phyloP scores from a whole-genome alignment of 2,329 filamentous ascomycete species.

The Epichloe baconii region DNA sequence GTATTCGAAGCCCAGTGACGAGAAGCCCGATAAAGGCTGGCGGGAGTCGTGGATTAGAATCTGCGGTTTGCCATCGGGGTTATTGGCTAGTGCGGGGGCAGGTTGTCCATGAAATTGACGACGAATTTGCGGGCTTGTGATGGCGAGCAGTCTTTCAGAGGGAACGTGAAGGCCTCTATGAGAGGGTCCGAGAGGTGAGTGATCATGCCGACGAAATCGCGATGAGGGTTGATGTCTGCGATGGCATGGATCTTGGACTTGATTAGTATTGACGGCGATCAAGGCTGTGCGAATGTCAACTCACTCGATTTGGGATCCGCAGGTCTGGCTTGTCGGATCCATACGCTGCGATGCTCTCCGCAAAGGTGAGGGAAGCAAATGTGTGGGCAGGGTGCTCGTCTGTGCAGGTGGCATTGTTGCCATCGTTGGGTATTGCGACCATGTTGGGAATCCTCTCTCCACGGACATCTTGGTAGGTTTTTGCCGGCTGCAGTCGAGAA shows the following conservation, averaged over 20 bases:
- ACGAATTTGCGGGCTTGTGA: conserved; percentile 49
- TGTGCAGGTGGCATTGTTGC: neutral
- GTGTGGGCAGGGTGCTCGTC: conserved; percentile 16
- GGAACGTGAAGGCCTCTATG: conserved; percentile 63
- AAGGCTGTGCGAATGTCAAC: conserved; percentile 8
- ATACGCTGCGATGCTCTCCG: conserved; percentile 56
- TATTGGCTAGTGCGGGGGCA: conserved; percentile 48
- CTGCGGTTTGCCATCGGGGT: conserved; percentile 65
- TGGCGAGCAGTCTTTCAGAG: conserved; percentile 37
- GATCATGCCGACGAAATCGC: conserved; percentile 63
- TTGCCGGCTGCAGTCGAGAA: conserved; percentile 14
- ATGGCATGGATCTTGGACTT: conserved; percentile 46
- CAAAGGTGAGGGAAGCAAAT: conserved; percentile 23
- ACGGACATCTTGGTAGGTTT: conserved; percentile 51
- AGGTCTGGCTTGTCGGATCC: conserved; percentile 90
- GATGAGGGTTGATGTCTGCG: conserved; percentile 40
- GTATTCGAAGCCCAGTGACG: conserved; percentile 54
- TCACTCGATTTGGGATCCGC: conserved; percentile 54
- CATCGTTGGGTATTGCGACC: conserved; percentile 11
- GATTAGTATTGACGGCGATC: conserved; percentile 4
- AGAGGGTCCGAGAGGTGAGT: conserved; percentile 53
- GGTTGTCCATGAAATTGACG: conserved; percentile 54
- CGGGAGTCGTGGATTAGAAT: conserved; percentile 62
- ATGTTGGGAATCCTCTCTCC: conserved; percentile 22
- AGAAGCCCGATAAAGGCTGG: conserved; percentile 64